These are phyloP conservation scores for Fagus crenata DNA, from an alignment of 306 rosid genomes.

Conservation along the genomic window DNA sequence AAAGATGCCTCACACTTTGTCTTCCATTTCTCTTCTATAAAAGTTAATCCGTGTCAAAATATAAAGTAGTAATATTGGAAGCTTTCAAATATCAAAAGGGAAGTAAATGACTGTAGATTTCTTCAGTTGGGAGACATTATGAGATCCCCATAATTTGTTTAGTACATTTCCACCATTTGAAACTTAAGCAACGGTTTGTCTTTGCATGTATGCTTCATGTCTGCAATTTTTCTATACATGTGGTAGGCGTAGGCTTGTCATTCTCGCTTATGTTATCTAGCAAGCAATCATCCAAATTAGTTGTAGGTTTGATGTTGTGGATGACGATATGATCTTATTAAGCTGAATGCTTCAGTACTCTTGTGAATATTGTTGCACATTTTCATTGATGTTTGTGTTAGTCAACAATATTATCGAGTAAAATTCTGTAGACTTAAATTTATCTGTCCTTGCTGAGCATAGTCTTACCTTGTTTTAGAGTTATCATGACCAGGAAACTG, in stretches of 20 bases:
- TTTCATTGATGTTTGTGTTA: background rate
- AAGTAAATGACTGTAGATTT: background rate
- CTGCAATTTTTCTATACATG: background rate
- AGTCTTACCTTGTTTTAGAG: background rate
- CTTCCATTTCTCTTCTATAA: background rate
- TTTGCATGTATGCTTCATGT: background rate
- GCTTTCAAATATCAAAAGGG: background rate
- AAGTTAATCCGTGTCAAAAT: background rate
- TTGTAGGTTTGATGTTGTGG: background rate
- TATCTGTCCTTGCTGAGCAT: background rate
- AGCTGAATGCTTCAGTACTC: background rate
- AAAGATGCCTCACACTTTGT: background rate
- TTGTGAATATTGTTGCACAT: too few relatives aligned
- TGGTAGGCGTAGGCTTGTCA: background rate
- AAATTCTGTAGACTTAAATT: background rate
- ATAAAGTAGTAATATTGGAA: background rate
- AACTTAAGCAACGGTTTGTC: background rate
- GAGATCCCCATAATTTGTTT: background rate
- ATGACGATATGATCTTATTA: background rate
- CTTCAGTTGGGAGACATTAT: background rate
- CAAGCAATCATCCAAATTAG: background rate
- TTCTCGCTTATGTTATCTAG: background rate
- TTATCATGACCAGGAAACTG: constrained; percentile 1
- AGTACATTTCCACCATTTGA: background rate
- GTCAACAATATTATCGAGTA: background rate